Evolutionary conservation across 805 yeast genomes (phyloP), one percentile per base, ranked within the genome.

Genomic region (Candida pini): DNA sequence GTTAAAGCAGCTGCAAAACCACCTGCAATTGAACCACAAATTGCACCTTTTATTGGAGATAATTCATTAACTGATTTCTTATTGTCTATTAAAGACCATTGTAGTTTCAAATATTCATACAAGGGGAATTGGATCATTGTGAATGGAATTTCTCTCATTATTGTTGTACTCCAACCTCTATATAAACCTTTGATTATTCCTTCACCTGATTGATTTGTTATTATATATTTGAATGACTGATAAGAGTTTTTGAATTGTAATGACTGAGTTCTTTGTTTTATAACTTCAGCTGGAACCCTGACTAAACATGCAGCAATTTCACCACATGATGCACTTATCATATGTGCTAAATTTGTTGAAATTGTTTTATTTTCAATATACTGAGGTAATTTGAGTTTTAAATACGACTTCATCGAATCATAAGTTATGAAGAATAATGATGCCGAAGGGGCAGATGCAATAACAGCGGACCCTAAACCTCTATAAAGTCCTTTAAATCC

Each of bases 281-380:
- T 78, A 18, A 92, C 95, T 55, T 92, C 99, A 0, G 95, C 94
- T 0, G 99, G 99, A 1, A 92, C 99, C 38, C 99, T 69, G 2
- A 92, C 92, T 38, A 81, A 60, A 58, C 99, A 92, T 0, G 98
- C 98, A 1, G 92, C 81, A 12, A 88, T 68, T 54, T 92, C 99
- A 38, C 98, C 98, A 10, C 78, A 51, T 1, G 95, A 81, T 1
- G 97, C 96, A 17, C 92, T 68, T 2, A 75, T 39, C 97, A 92
- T 92, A 52, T 92, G 97, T 3, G 81, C 71, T 1, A 68, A 21
- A 0, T 73, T 67, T 58, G 33, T 62, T 51, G 38, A 51, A 43
- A 49, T 47, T 6, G 39, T 38, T 6, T 31, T 30, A 38, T 54
- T 51, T 10, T 41, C 29, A 20, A 60, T 41, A n/a, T 49, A 34